phyloP scores from a whole-genome alignment of 164 flowering plant genomes.

The Berberis vulgaris region DNA sequence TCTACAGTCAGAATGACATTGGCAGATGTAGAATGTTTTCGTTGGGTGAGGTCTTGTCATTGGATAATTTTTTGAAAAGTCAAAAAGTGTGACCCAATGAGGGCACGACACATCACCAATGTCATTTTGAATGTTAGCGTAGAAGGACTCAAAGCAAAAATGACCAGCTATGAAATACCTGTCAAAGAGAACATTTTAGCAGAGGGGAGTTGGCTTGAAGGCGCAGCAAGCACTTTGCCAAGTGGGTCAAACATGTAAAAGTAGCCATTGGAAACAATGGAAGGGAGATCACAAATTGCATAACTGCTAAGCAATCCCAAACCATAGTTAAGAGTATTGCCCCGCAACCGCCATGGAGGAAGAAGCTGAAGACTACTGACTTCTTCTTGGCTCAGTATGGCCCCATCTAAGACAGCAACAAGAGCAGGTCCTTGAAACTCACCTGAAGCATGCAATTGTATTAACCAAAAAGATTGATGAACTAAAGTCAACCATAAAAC shows the following conservation, averaged over 20 bases:
- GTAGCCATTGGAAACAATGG: conserved; percentile 69
- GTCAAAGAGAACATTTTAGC: conserved; percentile 78
- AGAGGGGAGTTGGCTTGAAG: conserved; percentile 51
- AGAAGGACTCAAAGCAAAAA: not conserved
- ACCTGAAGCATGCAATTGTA: conserved; percentile 30
- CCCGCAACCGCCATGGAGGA: conserved; percentile 91
- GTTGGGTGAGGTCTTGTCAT: too few relatives aligned
- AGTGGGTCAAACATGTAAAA: conserved; percentile 87
- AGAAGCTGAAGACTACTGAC: conserved; percentile 18
- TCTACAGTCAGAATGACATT: too few relatives aligned
- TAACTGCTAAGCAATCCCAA: conserved; percentile 86
- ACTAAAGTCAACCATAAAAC: too few relatives aligned
- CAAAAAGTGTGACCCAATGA: too few relatives aligned
- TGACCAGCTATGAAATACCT: conserved; percentile 33
- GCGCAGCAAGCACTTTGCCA: conserved; percentile 58
- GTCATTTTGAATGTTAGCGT: too few relatives aligned
- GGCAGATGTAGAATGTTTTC: too few relatives aligned
- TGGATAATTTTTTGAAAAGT: too few relatives aligned
- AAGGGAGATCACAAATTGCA: conserved; percentile 40
- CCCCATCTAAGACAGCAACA: conserved; percentile 75
- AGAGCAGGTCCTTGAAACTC: conserved; percentile 96
- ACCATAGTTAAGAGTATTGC: conserved; percentile 75
- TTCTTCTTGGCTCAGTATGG: conserved; percentile 71
- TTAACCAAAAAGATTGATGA: not conserved
- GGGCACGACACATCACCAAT: too few relatives aligned